Conservation (phyloP, 306 rosid species). For the Corylus heterophylla region DNA sequence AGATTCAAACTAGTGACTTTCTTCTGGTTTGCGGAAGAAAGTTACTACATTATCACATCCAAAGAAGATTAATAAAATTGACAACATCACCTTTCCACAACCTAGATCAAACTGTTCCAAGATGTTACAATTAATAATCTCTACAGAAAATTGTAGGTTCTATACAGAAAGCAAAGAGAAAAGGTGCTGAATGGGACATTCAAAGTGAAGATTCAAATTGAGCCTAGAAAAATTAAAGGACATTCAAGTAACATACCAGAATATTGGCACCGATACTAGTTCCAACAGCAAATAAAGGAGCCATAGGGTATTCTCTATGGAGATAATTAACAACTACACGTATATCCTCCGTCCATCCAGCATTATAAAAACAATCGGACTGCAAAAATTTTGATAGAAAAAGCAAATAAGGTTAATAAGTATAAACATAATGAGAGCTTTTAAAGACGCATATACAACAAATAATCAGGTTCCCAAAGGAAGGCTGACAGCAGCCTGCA, state of each 20-base stretch:
- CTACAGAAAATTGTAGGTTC: neutral
- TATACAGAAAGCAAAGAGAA: neutral
- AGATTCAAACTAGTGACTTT: no score
- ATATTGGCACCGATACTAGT: conserved; percentile 93
- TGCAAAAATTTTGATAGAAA: conserved; percentile 44
- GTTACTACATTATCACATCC: neutral
- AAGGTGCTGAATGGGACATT: neutral
- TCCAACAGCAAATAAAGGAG: conserved; percentile 83
- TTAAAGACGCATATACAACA: neutral
- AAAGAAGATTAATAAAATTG: neutral
- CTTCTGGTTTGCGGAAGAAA: neutral
- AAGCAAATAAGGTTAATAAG: neutral
- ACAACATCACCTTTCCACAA: neutral
- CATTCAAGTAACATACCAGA: conserved; percentile 53
- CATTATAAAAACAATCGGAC: conserved; percentile 97
- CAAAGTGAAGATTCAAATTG: neutral
- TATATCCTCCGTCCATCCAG: conserved; percentile 98
- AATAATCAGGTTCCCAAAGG: neutral
- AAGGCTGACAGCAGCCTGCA: neutral
- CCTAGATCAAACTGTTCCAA: neutral
- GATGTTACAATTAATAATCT: neutral
- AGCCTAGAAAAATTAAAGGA: neutral
- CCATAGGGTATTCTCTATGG: conserved; percentile 62
- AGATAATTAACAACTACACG: conserved; percentile 66
- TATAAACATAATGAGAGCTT: neutral